These are phyloP conservation scores for Lepiota venenata DNA, from an alignment of 768 basidiomycete genomes.

Conservation along the genomic window DNA sequence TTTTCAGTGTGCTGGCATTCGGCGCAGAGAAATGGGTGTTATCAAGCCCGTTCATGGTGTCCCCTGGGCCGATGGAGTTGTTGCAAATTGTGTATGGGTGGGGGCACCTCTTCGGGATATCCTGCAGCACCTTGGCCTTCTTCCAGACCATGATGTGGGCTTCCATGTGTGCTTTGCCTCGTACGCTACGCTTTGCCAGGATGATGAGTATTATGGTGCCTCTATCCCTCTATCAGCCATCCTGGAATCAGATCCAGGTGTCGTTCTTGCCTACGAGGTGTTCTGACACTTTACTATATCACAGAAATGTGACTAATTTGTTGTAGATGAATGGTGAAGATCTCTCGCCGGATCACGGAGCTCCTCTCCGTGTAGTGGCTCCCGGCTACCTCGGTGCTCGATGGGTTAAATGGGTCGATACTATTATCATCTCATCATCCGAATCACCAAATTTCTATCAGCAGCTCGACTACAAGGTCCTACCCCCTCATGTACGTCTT, in stretches of 20 bases:
- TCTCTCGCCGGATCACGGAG: slow-evolving; percentile 59
- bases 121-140: slow-evolving; percentile 42
- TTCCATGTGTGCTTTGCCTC: slow-evolving; percentile 61
- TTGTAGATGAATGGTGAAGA: slow-evolving; percentile 64
- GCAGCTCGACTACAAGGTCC: slow-evolving; percentile 66
- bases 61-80: slow-evolving; percentile 65
- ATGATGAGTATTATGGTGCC: slow-evolving; percentile 59
- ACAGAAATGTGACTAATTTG: slow-evolving; percentile 3
- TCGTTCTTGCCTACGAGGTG: slow-evolving; percentile 63
- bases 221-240: slow-evolving; percentile 57
- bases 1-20: slow-evolving; percentile 60
- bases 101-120: slow-evolving; percentile 58
- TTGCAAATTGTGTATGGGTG: slow-evolving; percentile 66
- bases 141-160: slow-evolving; percentile 19
- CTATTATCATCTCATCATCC: slow-evolving; percentile 44
- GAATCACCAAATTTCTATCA: slow-evolving; percentile 74
- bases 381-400: slow-evolving; percentile 68
- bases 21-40: slow-evolving; percentile 60
- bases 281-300: slow-evolving; percentile 2
- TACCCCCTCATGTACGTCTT: slow-evolving; percentile 44
- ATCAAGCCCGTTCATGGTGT: slow-evolving; percentile 58
- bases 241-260: slow-evolving; percentile 41
- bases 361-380: slow-evolving; percentile 62
- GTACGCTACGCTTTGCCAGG: slow-evolving; percentile 55
- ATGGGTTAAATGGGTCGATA: slow-evolving; percentile 77